These are phyloP conservation scores for Cryoendolithus antarcticus DNA, from an alignment of 2,329 filamentous ascomycete genomes.

Conservation along the genomic window DNA sequence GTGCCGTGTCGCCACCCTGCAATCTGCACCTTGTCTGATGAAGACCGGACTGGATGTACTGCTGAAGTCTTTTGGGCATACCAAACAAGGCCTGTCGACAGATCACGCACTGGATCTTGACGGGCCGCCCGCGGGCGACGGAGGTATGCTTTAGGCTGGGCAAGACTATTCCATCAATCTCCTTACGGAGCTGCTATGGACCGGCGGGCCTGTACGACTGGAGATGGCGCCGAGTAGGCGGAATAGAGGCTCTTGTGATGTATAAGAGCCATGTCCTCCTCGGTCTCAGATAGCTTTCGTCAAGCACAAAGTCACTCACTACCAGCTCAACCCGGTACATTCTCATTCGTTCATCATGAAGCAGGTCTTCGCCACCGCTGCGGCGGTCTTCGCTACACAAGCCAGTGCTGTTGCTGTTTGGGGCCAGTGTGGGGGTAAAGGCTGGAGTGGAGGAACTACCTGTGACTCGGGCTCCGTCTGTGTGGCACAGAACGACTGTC, in stretches of 20 bases:
- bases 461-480: constrained; percentile 12
- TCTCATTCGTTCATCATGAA: constrained; percentile 1
- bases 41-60: too few species aligned
- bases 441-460: constrained; percentile 9
- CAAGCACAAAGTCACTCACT: not conserved
- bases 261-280: constrained; percentile 1
- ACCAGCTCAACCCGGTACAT: not conserved
- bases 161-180: constrained; percentile 1
- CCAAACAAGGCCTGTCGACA: too few species aligned
- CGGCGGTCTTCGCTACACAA: constrained; percentile 7
- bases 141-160: not conserved
- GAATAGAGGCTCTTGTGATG: not conserved
- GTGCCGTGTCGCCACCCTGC: too few species aligned
- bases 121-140: too few species aligned
- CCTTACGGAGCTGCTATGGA: constrained; percentile 4
- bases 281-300: not conserved
- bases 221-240: not conserved
- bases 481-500: constrained; percentile 11
- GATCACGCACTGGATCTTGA: too few species aligned
- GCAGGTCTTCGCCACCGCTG: constrained; percentile 2
- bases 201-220: constrained; percentile 3
- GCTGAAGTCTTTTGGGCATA: too few species aligned
- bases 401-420: constrained; percentile 8
- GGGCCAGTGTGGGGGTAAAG: constrained; percentile 9
- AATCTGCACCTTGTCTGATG: too few species aligned